phyloP scores from a whole-genome alignment of 78 protist species.

The Dictyostelium purpureum region DNA sequence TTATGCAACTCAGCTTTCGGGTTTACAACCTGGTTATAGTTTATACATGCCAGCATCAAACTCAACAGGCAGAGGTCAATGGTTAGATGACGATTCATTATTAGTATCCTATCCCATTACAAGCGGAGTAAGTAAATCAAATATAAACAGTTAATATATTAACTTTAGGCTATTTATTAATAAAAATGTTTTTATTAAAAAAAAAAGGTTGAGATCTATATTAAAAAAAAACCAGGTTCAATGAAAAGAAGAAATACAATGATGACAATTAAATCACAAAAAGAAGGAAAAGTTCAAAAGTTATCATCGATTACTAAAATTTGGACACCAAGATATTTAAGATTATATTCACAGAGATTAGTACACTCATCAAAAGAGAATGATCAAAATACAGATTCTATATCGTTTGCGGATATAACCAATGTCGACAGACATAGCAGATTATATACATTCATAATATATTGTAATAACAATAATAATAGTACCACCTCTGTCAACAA shows the following conservation, averaged over 20 bases:
- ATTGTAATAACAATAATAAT: not conserved
- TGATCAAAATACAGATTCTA: slow-evolving; percentile 42
- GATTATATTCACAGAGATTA: slow-evolving; percentile 47
- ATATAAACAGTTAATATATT: not conserved
- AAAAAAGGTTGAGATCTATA: not conserved
- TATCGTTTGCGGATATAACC: slow-evolving; percentile 55
- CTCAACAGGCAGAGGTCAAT: slow-evolving; percentile 7
- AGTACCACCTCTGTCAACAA: not conserved
- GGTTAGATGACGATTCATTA: slow-evolving; percentile 60
- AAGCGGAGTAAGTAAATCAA: not conserved
- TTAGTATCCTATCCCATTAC: not conserved
- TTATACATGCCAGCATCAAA: slow-evolving; percentile 13
- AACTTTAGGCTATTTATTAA: not conserved
- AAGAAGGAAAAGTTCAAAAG: slow-evolving; percentile 74
- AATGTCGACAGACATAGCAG: slow-evolving; percentile 57
- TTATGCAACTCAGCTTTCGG: slow-evolving; percentile 62
- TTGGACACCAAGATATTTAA: slow-evolving; percentile 55
- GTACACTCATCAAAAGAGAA: slow-evolving; percentile 47
- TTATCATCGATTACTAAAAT: slow-evolving; percentile 25
- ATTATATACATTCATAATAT: slow-evolving; percentile 39
- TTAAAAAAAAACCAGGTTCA: slow-evolving; percentile 60
- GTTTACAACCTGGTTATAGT: slow-evolving; percentile 51
- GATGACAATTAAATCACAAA: slow-evolving; percentile 6
- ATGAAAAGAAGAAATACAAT: slow-evolving; percentile 44
- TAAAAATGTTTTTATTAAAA: not conserved